These are phyloP conservation scores for Mitragyna speciosa DNA, from an alignment of 257 asterid genomes.

Conservation along the genomic window DNA sequence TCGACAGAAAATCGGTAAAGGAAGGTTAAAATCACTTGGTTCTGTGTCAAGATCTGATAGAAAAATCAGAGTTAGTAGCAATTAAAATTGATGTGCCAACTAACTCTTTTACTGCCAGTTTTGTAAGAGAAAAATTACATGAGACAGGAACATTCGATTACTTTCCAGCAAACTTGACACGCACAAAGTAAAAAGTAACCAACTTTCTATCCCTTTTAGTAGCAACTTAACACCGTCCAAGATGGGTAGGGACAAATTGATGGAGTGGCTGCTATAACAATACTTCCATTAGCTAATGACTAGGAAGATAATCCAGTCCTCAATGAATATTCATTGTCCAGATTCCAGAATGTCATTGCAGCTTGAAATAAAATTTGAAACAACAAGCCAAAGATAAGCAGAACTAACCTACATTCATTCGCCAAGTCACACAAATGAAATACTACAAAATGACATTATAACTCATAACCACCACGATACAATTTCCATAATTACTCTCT, in stretches of 20 bases:
- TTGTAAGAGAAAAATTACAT: too few relatives aligned
- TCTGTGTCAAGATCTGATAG: too few relatives aligned
- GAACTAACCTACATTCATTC: neutral
- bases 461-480: neutral
- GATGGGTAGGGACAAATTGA: neutral
- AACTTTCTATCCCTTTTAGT: too few relatives aligned
- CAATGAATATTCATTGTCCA: neutral
- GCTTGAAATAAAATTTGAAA: neutral
- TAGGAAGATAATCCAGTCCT: neutral
- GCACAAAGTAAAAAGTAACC: too few relatives aligned
- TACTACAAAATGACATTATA: neutral
- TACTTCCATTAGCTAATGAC: neutral
- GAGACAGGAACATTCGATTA: too few relatives aligned
- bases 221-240: neutral
- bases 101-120: too few relatives aligned
- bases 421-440: neutral
- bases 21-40: too few relatives aligned
- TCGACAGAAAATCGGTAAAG: too few relatives aligned
- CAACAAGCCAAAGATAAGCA: neutral
- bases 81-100: too few relatives aligned
- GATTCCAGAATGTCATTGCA: neutral
- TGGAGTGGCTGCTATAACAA: neutral
- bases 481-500: neutral
- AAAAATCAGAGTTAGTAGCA: too few relatives aligned
- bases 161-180: too few relatives aligned